Evolutionary conservation across 2,329 filamentous ascomycete species (phyloP), one percentile per base, ranked within the genome.

Genomic region (Cadophora sp.): DNA sequence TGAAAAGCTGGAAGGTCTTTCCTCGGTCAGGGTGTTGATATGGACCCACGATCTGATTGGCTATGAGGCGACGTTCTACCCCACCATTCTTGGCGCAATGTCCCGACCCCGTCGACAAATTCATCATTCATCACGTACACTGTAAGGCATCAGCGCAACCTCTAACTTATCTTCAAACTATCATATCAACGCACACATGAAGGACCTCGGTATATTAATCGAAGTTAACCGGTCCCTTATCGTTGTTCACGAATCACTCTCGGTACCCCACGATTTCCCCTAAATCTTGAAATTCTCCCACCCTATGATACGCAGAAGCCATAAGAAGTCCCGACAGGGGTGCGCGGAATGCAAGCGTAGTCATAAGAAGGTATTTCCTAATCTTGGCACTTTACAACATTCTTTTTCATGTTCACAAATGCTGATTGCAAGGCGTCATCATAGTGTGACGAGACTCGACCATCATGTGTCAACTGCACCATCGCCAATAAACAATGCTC

Each of bases 391-490:
- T 56, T 22, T 22, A 7, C 19, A 48, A 48, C 8, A 8, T 22
- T 9, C 6, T 26, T 24, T 50, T 9, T 48, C 19, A 27, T 2
- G 1, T 43, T 55, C 4, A 37, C 26, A 27, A n/a, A 26, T 19
- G 19, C 55, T 70, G 7, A 66, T 53, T 37, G 11, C 9, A 27
- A 43, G 5, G 14, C 48, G 1, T 46, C 43, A 16, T 34, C 4
- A 19, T 40, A 75, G 74, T 75, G 74, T 24, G 73, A 75, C 63
- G 74, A 75, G 62, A 51, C 56, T 59, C 70, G 53, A 22, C 73
- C 74, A 19, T 22, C 29, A 31, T 75, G 74, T 65, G 62, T 73
- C 26, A 71, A 71, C 26, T 74, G 73, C 53, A 61, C 40, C n/a
- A 67, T 64, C 4, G 67, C 70, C 27, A 65, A 68, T 12, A 70